Conservation (phyloP, 192 early-diverging fungal species). For the Rhizoclosmatium sp. region DNA sequence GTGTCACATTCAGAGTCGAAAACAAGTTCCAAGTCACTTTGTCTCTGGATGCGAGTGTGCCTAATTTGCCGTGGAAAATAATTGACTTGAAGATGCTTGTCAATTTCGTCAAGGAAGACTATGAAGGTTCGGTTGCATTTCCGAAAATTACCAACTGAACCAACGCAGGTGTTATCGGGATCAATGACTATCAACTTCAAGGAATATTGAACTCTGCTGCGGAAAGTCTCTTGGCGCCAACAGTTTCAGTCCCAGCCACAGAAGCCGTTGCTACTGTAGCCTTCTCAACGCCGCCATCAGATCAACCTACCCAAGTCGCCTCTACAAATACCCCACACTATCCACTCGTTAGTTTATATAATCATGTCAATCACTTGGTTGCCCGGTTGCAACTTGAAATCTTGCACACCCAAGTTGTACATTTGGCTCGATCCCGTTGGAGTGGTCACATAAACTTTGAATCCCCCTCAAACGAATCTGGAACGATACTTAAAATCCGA, state of each 20-base stretch:
- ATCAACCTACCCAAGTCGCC: constrained; percentile 6
- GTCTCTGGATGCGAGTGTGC: constrained; percentile 70
- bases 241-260: not conserved
- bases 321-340: not conserved
- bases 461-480: not conserved
- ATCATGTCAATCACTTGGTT: constrained; percentile 75
- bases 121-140: constrained; percentile 42
- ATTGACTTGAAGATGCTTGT: constrained; percentile 76
- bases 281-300: not conserved
- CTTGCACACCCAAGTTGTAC: constrained; percentile 45
- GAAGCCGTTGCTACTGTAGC: not conserved
- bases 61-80: constrained; percentile 72
- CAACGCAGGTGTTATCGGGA: constrained; percentile 44
- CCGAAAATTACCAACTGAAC: not conserved
- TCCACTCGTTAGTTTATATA: constrained; percentile 76
- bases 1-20: constrained; percentile 75
- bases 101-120: constrained; percentile 50
- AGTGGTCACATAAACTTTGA: constrained; percentile 21
- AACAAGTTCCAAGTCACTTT: constrained; percentile 72
- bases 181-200: constrained; percentile 62
- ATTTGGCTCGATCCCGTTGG: constrained; percentile 44
- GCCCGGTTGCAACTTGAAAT: constrained; percentile 74
- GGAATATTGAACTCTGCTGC: constrained; percentile 55
- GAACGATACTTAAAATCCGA: constrained; percentile 1
- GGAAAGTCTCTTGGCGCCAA: constrained; percentile 43